These are phyloP conservation scores for Saccharomyces uvarum DNA, from an alignment of 1,139 yeast species.

Conservation along the genomic window DNA sequence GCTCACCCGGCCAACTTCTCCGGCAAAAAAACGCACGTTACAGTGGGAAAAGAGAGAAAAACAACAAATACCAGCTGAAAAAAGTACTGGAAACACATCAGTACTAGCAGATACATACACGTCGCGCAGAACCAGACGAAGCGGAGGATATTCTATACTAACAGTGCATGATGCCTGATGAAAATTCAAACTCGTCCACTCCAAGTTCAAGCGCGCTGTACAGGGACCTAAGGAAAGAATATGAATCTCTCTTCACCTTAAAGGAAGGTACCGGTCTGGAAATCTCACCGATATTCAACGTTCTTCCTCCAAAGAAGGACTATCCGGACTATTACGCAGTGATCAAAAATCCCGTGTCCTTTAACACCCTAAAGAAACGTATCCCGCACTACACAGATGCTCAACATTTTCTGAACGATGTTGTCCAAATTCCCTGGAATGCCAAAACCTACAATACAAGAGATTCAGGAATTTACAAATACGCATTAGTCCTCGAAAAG, in stretches of 20 bases:
- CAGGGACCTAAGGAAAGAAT: slow-evolving; percentile 17
- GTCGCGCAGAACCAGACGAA: slow-evolving; percentile 1
- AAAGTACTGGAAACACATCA: neutral
- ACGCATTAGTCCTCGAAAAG: slow-evolving; percentile 64
- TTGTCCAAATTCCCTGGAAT: slow-evolving; percentile 83
- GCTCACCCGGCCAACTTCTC: neutral
- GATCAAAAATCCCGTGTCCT: slow-evolving; percentile 64
- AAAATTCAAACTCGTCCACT: neutral
- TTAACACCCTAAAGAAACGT: slow-evolving; percentile 53
- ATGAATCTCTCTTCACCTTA: slow-evolving; percentile 38
- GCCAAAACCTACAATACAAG: slow-evolving; percentile 77
- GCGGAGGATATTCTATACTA: neutral
- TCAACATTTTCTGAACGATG: slow-evolving; percentile 64
- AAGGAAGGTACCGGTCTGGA: slow-evolving; percentile 33
- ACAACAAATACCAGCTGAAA: neutral
- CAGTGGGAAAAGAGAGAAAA: neutral
- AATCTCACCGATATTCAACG: slow-evolving; percentile 44
- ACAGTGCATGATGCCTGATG: slow-evolving; percentile 1
- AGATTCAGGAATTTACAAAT: slow-evolving; percentile 57
- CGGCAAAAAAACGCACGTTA: neutral
- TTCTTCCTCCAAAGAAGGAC: slow-evolving; percentile 45
- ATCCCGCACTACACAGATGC: slow-evolving; percentile 47
- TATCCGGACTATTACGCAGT: slow-evolving; percentile 67
- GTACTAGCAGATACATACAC: neutral
- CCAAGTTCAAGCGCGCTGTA: slow-evolving; percentile 7